A percentile compares a stretch with the other conserved stretches of the same genome.
Evolutionary conservation across 1,284 basidiomycete genomes (phyloP).

Genomic region (Leccinum brunneo-olivaceum): DNA sequence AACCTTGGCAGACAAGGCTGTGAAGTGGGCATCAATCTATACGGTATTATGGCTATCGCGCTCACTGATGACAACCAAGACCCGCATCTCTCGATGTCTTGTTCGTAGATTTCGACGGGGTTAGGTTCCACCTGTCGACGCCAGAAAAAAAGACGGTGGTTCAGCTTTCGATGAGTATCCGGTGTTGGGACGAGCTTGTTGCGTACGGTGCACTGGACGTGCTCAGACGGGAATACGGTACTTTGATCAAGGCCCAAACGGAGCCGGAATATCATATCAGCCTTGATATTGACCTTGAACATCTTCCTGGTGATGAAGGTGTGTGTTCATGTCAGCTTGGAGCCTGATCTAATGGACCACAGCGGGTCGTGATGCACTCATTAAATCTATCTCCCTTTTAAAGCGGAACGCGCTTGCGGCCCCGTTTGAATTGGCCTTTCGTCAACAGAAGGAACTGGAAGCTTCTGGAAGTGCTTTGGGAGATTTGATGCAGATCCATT

Average conservation of each 20-base stretch:
- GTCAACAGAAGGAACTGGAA: conserved; percentile 82
- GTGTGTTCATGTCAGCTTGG: conserved; percentile 29
- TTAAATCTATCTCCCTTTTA: conserved; percentile 79
- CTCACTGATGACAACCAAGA: conserved; percentile 38
- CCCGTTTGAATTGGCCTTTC: conserved; percentile 89
- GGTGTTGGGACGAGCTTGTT: conserved; percentile 93
- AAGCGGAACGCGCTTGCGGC: conserved; percentile 95
- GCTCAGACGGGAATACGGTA: conserved; percentile 80
- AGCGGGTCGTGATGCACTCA: conserved; percentile 78
- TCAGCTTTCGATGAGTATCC: conserved; percentile 92
- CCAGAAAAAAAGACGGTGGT: conserved; percentile 77
- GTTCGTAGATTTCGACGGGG: conserved; percentile 97
- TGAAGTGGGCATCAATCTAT: conserved; percentile 49
- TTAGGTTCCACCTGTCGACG: conserved; percentile 89
- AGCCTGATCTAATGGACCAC: conserved; percentile 9
- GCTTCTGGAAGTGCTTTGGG: conserved; percentile 58
- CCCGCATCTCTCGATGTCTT: conserved; percentile 88
- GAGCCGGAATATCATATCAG: conserved; percentile 91
- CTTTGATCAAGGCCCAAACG: conserved; percentile 52
- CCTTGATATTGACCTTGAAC: conserved; percentile 82
- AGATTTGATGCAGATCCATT: conserved; percentile 89
- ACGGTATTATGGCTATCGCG: conserved; percentile 5
- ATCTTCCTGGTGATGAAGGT: conserved; percentile 77
- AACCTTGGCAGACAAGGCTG: conserved; percentile 84
- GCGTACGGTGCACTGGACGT: conserved; percentile 82